Base-by-base conservation (phyloP, 108 stramenopile species). In the Cyclotella kingstonii region DNA sequence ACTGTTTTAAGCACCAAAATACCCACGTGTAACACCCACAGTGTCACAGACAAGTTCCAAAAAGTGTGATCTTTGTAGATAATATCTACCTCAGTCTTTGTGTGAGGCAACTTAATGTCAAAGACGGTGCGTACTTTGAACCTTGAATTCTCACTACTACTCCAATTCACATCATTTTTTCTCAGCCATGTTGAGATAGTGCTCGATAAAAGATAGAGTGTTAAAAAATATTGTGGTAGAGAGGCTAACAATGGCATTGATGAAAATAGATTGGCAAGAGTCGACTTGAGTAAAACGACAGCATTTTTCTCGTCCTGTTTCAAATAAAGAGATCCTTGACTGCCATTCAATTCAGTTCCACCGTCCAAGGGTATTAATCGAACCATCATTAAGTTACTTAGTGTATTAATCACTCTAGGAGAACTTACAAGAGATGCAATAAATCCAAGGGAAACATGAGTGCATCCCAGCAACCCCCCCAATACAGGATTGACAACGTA, bases 321-420 rank as follows among this genome's bases (percentile, higher is more conserved):
- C n/a, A n/a, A n/a, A 19, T 9, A 2, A 38, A 35, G 52, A 30
- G 11, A 12, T 11, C 49, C 11, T 30, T 3, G 35, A 5, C 1
- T 2, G 7, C 6, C 25, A 7, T 17, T 19, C 17, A 12, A 27
- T 56, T 17, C 40, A 4, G n/a, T 26, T 42, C 21, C 46, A 36
- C 55, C 65, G 36, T 55, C 65, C 34, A 66, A 55, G 11, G 54
- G 45, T 38, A 30, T 45, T 25, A 66, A 47, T 21, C 65, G 46
- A 17, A 66, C 11, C 9, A 38, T 27, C 41, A 27, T 43, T 3
- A 66, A 47, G 4, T 46, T 25, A 55, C 42, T 26, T 4, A 55
- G 11, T 10, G 4, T 2, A 55, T 38, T 35, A 0, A 22, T 22
- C 4, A 54, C 2, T 7, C 2, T 2, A 11, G 27, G 0, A 1